A percentile compares a stretch with the other conserved stretches of the same genome.
phyloP scores from a whole-genome alignment of 805 yeast genomes.

The Komagataella pseudopastoris region DNA sequence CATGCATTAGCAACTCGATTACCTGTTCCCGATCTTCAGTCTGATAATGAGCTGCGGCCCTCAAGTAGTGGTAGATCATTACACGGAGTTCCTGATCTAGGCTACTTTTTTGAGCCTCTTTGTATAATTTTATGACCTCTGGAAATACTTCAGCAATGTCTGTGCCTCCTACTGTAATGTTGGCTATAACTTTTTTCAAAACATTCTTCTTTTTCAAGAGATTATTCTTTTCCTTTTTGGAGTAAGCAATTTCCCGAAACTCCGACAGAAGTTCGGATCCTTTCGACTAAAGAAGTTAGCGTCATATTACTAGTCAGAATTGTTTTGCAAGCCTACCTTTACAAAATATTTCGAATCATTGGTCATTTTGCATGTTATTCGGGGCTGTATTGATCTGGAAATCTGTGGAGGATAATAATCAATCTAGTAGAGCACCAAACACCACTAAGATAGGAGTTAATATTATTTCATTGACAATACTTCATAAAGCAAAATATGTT shows the following conservation, averaged over 20 bases:
- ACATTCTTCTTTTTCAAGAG: conserved; percentile 27
- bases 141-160: conserved; percentile 60
- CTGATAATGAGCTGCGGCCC: conserved; percentile 43
- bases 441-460: background rate
- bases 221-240: conserved; percentile 25
- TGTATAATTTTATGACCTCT: conserved; percentile 44
- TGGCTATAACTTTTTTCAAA: conserved; percentile 66
- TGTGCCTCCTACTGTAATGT: conserved; percentile 67
- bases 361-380: background rate
- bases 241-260: conserved; percentile 4
- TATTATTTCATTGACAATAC: background rate
- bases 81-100: conserved; percentile 55
- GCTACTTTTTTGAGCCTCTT: conserved; percentile 17
- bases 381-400: background rate
- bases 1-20: conserved; percentile 39
- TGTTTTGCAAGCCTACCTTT: background rate
- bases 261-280: conserved; percentile 18
- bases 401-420: background rate
- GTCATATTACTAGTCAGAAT: background rate
- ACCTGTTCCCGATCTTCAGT: conserved; percentile 44
- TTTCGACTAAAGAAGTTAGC: conserved; percentile 5
- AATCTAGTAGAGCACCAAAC: background rate
- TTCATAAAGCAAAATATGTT: background rate
- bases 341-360: background rate
- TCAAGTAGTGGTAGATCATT: conserved; percentile 55